Base-by-base conservation (phyloP, 495 filamentous ascomycete species). In the Penicillium lagena region DNA sequence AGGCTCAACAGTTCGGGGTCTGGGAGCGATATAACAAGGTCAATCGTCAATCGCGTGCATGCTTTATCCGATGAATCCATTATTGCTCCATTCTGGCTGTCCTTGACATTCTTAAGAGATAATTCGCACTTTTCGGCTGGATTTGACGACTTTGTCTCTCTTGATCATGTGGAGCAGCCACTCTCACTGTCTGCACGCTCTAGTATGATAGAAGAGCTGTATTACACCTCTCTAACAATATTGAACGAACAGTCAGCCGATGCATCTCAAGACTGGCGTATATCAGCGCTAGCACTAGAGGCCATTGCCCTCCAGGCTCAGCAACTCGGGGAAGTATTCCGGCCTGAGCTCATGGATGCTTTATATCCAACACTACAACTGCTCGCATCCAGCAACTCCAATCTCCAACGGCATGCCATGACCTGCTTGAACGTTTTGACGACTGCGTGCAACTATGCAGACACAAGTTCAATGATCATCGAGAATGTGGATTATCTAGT, bases 401-500 rank as follows among this genome's bases (percentile, higher is more conserved):
- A 70, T 7, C 73, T 97, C 5, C 83, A 90, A 49, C 73, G 76
- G 12, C 93, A 97, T 64, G 85, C 90, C 13, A 88, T 96, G 52
- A 79, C 80, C 4, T 87, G 85, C 37, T 76, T 99, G 3, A 89
- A 95, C 53, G 79, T 82, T 10, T 70, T 96, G 28, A 83, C 93
- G 8, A 56, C 61, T 7, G 70, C 85, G 1, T 96, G 90, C 61
- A 81, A 78, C 12, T 99, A 97, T 55, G 33, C 55, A 0, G 81
- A 75, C 52, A 81, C 90, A 9, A 83, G 83, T 29, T 80, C 87
- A 9, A 70, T 99, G 48, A 81, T 99, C 37, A 76, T 96, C 37
- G 83, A 89, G 29, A 99, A 99, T 50, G 90, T 86, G 17, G 93
- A 99, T 62, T 99, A 99, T 60, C 83, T 99, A 66, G 83, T 96